A percentile compares a stretch with the other conserved stretches of the same genome.
Evolutionary conservation across 768 basidiomycete species (phyloP).

Genomic region (Amyloporia xantha): DNA sequence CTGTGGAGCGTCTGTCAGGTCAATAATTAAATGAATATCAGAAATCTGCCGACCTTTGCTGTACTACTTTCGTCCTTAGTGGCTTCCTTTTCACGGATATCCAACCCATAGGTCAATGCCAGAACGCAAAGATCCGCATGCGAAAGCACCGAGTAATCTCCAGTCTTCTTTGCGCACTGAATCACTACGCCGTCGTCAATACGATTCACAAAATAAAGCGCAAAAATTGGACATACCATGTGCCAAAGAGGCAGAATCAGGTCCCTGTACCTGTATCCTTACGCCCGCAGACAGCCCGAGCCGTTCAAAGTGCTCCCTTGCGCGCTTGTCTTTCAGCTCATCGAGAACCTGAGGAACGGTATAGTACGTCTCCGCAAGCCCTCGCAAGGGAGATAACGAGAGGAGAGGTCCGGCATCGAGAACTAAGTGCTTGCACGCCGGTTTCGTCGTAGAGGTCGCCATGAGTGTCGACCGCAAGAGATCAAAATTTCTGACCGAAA

Average conservation of each 20-base stretch:
- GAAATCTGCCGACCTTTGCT: no score
- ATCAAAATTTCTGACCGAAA: conserved; percentile 4
- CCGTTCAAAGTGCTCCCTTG: conserved; percentile 79
- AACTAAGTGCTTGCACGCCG: conserved; percentile 70
- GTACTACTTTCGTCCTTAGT: conserved; percentile 6
- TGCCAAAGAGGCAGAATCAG: conserved; percentile 62
- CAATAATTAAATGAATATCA: no score
- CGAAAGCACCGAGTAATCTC: conserved; percentile 90
- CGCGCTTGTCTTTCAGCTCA: conserved; percentile 85
- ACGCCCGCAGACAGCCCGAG: conserved; percentile 74
- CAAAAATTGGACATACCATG: conserved; percentile 37
- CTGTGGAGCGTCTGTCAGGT: no score
- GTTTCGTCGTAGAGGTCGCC: conserved; percentile 20
- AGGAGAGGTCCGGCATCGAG: conserved; percentile 93
- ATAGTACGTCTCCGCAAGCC: conserved; percentile 76
- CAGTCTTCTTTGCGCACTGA: conserved; percentile 89
- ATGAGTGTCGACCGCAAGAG: conserved; percentile 12
- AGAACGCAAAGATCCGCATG: conserved; percentile 86
- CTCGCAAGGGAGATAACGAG: conserved; percentile 83
- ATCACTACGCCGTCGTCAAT: conserved; percentile 51
- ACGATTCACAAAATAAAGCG: conserved; percentile 1
- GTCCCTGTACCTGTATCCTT: conserved; percentile 60
- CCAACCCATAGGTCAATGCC: conserved; percentile 78
- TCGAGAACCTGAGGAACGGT: conserved; percentile 88
- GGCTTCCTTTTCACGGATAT: conserved; percentile 40